phyloP scores from a whole-genome alignment of 2,329 filamentous ascomycete genomes.

The Alternaria gaisen region DNA sequence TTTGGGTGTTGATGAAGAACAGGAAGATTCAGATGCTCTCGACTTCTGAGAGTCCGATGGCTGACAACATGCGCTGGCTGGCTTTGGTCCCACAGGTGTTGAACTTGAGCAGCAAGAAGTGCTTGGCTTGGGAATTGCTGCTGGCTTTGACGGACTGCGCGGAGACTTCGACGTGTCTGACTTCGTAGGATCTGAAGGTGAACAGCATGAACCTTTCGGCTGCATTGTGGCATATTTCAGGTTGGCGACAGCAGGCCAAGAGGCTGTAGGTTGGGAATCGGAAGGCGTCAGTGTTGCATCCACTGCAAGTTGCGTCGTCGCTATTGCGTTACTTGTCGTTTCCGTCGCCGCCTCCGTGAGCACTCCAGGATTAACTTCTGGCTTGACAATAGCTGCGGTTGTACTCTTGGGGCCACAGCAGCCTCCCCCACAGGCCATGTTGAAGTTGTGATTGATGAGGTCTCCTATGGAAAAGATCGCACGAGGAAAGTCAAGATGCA shows the following conservation, averaged over 20 bases:
- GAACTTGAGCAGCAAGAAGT: background rate
- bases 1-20: background rate
- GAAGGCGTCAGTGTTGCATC: background rate
- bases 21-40: background rate
- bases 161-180: background rate
- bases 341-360: background rate
- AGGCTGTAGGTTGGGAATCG: background rate
- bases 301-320: background rate
- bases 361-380: background rate
- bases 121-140: background rate
- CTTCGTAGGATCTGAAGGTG: background rate
- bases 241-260: background rate
- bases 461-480: background rate
- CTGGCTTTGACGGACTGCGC: background rate
- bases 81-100: background rate
- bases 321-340: background rate
- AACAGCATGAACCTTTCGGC: background rate
- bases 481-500: background rate
- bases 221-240: background rate
- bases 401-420: slow-evolving; percentile 19
- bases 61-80: background rate
- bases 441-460: background rate
- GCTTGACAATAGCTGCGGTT: background rate
- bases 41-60: background rate
- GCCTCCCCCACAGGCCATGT: slow-evolving; percentile 27